Evolutionary conservation across 148 eudicot genomes (phyloP), one percentile per base, ranked within the genome.

Genomic region (Dysphania ambrosioides): DNA sequence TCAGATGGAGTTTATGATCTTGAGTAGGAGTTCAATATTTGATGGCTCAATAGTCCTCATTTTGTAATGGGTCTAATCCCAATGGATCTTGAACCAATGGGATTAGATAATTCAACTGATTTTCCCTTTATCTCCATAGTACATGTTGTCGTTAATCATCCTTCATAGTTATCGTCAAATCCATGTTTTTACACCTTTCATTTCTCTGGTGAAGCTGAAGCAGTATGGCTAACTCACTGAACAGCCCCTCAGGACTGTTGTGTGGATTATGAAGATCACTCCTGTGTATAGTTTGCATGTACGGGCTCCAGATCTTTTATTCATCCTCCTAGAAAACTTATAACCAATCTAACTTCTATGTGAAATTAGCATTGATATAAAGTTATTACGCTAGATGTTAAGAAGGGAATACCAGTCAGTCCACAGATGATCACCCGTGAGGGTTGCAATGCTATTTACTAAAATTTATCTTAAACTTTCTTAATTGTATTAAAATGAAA

Each of bases 41-140:
- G n/a, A n/a, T n/a, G n/a, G n/a, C n/a, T n/a, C n/a, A n/a, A n/a
- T n/a, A n/a, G n/a, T n/a, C n/a, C n/a, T n/a, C n/a, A n/a, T n/a
- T n/a, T n/a, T n/a, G n/a, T n/a, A n/a, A n/a, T n/a, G n/a, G n/a
- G n/a, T n/a, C n/a, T n/a, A n/a, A n/a, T n/a, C n/a, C n/a, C n/a
- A n/a, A n/a, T n/a, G 53, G 97, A 93, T 79, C 82, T 87, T 62
- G 86, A 85, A 68, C 82, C 83, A 42, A 73, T 93, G 79, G 91
- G 85, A 32, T 75, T 93, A 80, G 97, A 96, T 93, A 87, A 73
- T 74, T 81, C 8, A 29, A 66, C 23, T 41, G 34, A 32, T 27
- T 26, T 23, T 26, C 41, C 41, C 60, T 9, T 16, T 1, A 56
- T 8, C n/a, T n/a, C 2, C 7, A 53, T 1, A 53, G 1, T 51